Evolutionary conservation across 2,329 filamentous ascomycete genomes (phyloP).

Genomic region (Coniochaeta pulveracea): DNA sequence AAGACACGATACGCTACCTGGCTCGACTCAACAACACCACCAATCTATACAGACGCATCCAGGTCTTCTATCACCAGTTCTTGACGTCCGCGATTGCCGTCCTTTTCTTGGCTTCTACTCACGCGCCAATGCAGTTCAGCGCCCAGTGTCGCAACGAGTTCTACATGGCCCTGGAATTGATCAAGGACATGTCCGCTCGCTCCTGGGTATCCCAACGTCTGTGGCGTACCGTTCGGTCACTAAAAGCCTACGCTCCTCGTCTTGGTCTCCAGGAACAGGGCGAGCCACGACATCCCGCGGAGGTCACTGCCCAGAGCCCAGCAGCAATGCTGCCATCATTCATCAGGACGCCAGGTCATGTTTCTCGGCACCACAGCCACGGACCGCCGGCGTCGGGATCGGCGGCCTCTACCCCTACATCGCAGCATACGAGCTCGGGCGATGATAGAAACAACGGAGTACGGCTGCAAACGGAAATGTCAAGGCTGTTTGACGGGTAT

Average conservation of each 20-base stretch:
- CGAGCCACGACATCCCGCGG: conserved; percentile 36
- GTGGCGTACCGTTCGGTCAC: conserved; percentile 59
- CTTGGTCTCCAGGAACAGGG: conserved; percentile 49
- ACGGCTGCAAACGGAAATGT: conserved; percentile 42
- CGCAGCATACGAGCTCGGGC: conserved; percentile 11
- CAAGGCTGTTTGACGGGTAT: conserved; percentile 31
- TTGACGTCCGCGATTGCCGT: conserved; percentile 64
- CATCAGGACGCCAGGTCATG: neutral
- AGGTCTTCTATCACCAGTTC: conserved; percentile 74
- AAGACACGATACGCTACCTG: conserved; percentile 64
- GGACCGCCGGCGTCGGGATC: neutral
- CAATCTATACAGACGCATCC: conserved; percentile 58
- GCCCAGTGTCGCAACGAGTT: conserved; percentile 61
- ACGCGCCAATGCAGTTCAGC: conserved; percentile 63
- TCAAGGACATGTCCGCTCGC: conserved; percentile 60
- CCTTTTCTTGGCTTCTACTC: conserved; percentile 64
- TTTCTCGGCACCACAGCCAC: neutral
- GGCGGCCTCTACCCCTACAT: conserved; percentile 12
- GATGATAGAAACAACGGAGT: conserved; percentile 29
- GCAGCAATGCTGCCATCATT: neutral
- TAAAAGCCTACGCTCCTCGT: conserved; percentile 61
- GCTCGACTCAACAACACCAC: conserved; percentile 60
- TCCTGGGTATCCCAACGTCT: conserved; percentile 62
- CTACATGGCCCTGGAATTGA: conserved; percentile 64
- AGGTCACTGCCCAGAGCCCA: conserved; percentile 35